Base-by-base conservation (phyloP, 2,329 filamentous ascomycete genomes). In the Onygenales sp. region DNA sequence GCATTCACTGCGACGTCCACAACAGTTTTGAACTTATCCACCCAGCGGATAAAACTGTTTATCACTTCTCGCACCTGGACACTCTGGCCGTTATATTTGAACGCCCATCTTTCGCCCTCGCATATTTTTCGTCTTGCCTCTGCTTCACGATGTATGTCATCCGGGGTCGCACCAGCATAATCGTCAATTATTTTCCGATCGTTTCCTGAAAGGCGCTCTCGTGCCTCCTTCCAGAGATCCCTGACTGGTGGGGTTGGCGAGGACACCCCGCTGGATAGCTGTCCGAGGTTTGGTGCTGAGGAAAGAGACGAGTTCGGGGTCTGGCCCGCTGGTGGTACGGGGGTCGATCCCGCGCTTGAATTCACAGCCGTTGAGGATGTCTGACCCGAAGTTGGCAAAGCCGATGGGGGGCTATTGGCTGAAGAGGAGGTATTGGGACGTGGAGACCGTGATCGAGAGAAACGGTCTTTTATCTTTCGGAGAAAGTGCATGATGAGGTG, bases 1-100 rank as follows among this genome's bases (percentile, higher is more conserved):
- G 48, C 54, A 49, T 55, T 54, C 13, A 52, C 49, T 13, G 31
- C 56, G 8, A 53, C 31, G 33, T 61, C 57, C 9, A 52, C 56
- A 27, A 55, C 46, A 10, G 21, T 42, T 34, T 56, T 53, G 45
- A 60, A 57, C 33, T 52, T 54, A 33, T 60, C 47, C 10, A 53
- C 32, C 45, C 52, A 53, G 14, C 3, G 6, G 4, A 53, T 42
- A 44, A 53, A 21, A 17, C 33, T 49, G 9, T 50, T 36, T 0
- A 45, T 6, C 6, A 42, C 27, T 1, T 49, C 34, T 13, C 46
- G 42, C 17, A 49, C 13, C 32, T 34, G 3, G 3, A 49, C 9
- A 17, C 21, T 53, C n/a, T 50, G 44, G 3, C 52, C 39, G 1
- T 34, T 8, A 50, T 40, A 53, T 37, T 42, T 3, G 6, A 53